Conservation (phyloP, 192 early-diverging fungal genomes). For the Coemansia sp. region DNA sequence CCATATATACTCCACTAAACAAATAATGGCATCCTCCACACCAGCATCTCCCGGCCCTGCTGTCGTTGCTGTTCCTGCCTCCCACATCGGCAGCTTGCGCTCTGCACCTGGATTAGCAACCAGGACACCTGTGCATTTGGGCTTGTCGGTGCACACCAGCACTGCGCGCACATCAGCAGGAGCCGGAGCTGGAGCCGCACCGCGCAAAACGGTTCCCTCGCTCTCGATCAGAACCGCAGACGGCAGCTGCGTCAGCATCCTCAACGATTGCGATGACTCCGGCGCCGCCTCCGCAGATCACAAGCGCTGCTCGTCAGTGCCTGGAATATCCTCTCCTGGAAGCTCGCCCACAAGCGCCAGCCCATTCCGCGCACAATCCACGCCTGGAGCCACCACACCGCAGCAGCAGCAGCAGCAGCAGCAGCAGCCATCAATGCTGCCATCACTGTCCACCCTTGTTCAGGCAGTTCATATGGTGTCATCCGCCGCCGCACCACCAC, state of each 20-base stretch:
- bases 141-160: slow-evolving; percentile 12
- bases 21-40: slow-evolving; percentile 30
- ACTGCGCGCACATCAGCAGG: neutral
- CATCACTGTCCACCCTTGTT: slow-evolving; percentile 41
- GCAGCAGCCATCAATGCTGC: slow-evolving; percentile 21
- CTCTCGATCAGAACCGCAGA: slow-evolving; percentile 47
- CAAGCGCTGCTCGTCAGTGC: slow-evolving; percentile 41
- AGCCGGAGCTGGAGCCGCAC: neutral
- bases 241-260: slow-evolving; percentile 49
- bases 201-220: slow-evolving; percentile 27
- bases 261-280: slow-evolving; percentile 35
- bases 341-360: slow-evolving; percentile 19
- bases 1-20: too few species aligned
- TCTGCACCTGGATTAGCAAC: slow-evolving; percentile 28
- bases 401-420: slow-evolving; percentile 18
- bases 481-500: slow-evolving; percentile 2
- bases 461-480: slow-evolving; percentile 35
- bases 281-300: slow-evolving; percentile 14
- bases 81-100: slow-evolving; percentile 7
- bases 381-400: slow-evolving; percentile 30
- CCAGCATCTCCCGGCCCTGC: slow-evolving; percentile 19
- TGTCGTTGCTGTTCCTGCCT: neutral
- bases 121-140: slow-evolving; percentile 31
- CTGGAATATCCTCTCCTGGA: slow-evolving; percentile 24
- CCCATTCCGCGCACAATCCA: slow-evolving; percentile 27